phyloP scores from a whole-genome alignment of 306 rosid species.

The Ammopiptanthus mongolicus region DNA sequence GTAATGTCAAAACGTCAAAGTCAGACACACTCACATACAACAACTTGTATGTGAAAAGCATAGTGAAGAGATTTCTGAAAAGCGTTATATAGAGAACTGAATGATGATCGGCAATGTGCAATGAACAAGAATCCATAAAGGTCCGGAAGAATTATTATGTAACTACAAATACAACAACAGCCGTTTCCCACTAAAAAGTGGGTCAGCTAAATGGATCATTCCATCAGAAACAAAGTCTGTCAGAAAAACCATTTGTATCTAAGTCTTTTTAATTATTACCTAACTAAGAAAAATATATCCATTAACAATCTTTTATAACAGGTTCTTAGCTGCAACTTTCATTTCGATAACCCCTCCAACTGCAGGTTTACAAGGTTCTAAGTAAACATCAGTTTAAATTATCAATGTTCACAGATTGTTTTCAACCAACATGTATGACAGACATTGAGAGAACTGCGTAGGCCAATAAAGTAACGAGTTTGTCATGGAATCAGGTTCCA shows the following conservation, averaged over 20 bases:
- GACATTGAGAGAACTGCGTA: not conserved
- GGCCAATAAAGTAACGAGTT: not conserved
- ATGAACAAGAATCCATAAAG: not conserved
- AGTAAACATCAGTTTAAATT: not conserved
- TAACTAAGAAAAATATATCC: not conserved
- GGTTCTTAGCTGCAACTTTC: not conserved
- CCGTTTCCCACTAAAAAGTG: not conserved
- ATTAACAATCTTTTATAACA: not conserved
- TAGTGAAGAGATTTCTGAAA: not conserved
- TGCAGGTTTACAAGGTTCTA: not conserved
- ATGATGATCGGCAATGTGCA: not conserved
- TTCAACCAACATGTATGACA: constrained; percentile 4
- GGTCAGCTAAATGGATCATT: not conserved
- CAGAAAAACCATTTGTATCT: not conserved
- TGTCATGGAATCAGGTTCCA: constrained; percentile 5
- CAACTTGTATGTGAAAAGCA: too few relatives aligned
- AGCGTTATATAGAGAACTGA: not conserved
- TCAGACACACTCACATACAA: too few relatives aligned
- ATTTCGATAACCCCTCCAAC: not conserved
- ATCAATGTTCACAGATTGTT: constrained; percentile 4
- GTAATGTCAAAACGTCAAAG: too few relatives aligned
- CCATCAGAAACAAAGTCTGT: not conserved
- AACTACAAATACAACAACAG: not conserved
- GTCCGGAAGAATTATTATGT: not conserved
- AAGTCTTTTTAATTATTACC: not conserved